Base-by-base conservation (phyloP, 768 basidiomycete genomes). In the Xerocomellus dryophilus region DNA sequence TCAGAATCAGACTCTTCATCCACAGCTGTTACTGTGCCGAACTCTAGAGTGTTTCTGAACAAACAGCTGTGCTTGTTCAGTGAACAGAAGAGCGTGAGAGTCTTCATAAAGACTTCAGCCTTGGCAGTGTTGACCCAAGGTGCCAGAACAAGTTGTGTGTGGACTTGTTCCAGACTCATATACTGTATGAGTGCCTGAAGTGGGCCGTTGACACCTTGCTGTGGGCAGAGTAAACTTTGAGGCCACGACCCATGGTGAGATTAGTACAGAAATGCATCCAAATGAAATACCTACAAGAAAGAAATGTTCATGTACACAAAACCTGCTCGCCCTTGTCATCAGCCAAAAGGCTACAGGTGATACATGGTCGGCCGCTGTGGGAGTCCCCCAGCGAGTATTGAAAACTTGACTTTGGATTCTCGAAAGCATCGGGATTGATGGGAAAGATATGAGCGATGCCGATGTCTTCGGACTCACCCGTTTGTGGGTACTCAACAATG, bases 51-150 rank as follows among this genome's bases (percentile, higher is more conserved):
- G 5, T 18, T 45, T 32, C 15, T 34, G 15, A 56, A 56, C 2
- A 34, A 50, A 8, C 54, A 56, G 1, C 54, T 40, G 14, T 56
- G 31, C 12, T 56, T 40, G 1, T 15, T 29, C 12, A 56, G 11
- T 1, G 44, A 41, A 35, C 54, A 56, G 27, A 50, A 56, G 12
- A 56, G 47, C 1, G 39, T 39, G 1, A 56, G n/a, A 3, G 44
- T 56, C 44, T 56, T 56, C 25, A 21, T 51, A 17, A 56, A 56
- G 15, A 56, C 29, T 23, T 54, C 43, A 9, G 38, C 47, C 5
- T 31, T 27, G 10, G 47, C 27, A 2, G 17, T 20, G 38, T 8
- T n/a, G 14, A 48, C 11, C 10, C 27, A 15, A 2, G 25, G n/a
- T 3, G 12, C 6, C 3, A 2, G 36, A 20, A 29, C 17, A 7